These are phyloP conservation scores for Hygrophoropsis aurantiaca DNA, from an alignment of 768 basidiomycete genomes.

Conservation along the genomic window DNA sequence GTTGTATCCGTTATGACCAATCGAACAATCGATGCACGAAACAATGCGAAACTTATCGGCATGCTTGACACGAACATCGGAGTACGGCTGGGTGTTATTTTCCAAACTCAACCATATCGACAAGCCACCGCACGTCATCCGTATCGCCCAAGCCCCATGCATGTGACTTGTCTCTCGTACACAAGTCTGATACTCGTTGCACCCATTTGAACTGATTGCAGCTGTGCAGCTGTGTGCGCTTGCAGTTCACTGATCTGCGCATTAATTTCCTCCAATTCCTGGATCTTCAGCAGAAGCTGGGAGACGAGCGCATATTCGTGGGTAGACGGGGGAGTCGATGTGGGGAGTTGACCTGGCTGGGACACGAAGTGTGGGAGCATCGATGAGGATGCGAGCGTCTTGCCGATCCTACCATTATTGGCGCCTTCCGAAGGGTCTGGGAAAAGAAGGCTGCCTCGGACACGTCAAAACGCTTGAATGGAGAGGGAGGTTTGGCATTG, in stretches of 20 bases:
- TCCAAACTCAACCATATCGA: too few relatives aligned
- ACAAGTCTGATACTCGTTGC: constrained; percentile 67
- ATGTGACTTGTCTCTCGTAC: too few relatives aligned
- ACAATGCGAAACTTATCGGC: too few relatives aligned
- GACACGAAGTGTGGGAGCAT: constrained; percentile 25
- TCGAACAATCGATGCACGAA: too few relatives aligned
- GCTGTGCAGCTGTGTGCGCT: constrained; percentile 53
- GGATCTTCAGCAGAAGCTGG: constrained; percentile 71
- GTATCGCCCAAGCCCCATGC: constrained; percentile 58
- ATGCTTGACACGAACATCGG: too few relatives aligned
- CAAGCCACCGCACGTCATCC: constrained; percentile 36
- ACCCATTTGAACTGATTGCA: constrained; percentile 71
- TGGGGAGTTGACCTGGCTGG: constrained; percentile 17
- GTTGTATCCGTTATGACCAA: too few relatives aligned
- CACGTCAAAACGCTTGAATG: constrained; percentile 23
- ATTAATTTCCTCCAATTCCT: constrained; percentile 76
- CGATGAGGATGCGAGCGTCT: too few relatives aligned
- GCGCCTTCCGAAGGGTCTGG: constrained; percentile 6
- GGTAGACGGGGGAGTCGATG: constrained; percentile 8
- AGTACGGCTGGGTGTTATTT: too few relatives aligned
- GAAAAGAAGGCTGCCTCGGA: constrained; percentile 23
- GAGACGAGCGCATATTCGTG: constrained; percentile 59
- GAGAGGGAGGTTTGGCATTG: constrained; percentile 18
- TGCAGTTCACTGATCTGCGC: constrained; percentile 65
- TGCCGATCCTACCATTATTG: constrained; percentile 11